These are phyloP conservation scores for Calonectria honghensis DNA, from an alignment of 2,329 filamentous ascomycete genomes.

Conservation along the genomic window DNA sequence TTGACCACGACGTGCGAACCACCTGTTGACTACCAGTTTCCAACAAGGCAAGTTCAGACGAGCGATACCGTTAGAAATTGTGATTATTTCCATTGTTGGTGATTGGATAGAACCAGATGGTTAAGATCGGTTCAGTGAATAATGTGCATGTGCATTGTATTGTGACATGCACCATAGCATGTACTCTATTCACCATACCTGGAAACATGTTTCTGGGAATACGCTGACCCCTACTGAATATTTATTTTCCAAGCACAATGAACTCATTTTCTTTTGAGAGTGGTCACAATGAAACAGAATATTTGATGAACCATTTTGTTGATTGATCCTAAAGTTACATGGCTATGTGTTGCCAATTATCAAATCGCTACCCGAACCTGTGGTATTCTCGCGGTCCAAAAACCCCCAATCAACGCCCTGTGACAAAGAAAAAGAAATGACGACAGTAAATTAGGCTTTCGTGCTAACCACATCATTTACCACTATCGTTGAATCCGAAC, in stretches of 20 bases:
- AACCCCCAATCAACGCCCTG: neutral
- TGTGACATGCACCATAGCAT: too few species aligned
- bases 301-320: neutral
- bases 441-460: neutral
- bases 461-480: neutral
- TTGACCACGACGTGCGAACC: too few species aligned
- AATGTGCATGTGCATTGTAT: too few species aligned
- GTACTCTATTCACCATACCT: too few species aligned
- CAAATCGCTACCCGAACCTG: neutral
- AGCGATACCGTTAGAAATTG: too few species aligned
- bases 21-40: too few species aligned
- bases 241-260: neutral
- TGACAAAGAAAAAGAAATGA: neutral
- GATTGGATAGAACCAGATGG: too few species aligned
- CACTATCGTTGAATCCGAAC: slow-evolving; percentile 1
- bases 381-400: neutral
- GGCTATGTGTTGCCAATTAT: neutral
- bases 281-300: neutral
- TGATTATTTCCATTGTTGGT: neutral
- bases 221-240: neutral
- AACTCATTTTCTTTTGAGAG: neutral
- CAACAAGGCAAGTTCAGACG: too few species aligned
- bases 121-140: too few species aligned
- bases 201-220: too few species aligned
- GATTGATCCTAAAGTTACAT: neutral